A percentile compares a stretch with the other conserved stretches of the same genome.
These are phyloP conservation scores for Kwoniella botswanensis DNA, from an alignment of 768 basidiomycete species.

Conservation along the genomic window DNA sequence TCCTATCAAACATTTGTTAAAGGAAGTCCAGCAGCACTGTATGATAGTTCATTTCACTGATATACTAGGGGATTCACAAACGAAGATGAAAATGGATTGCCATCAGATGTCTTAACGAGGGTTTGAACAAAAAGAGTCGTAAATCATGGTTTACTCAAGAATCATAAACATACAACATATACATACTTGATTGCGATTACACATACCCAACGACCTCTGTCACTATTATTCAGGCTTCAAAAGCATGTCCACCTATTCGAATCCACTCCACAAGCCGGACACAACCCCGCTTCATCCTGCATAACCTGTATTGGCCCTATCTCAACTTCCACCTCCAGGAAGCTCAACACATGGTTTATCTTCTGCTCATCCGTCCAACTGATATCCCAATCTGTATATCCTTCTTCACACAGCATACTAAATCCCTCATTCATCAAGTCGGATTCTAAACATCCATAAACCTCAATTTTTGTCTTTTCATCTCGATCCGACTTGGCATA, in stretches of 20 bases:
- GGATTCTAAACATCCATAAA: not conserved
- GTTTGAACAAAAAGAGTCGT: too few relatives aligned
- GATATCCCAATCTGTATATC: not conserved
- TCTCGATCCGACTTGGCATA: not conserved
- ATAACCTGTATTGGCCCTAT: not conserved
- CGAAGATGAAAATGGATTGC: too few relatives aligned
- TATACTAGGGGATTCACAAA: not conserved
- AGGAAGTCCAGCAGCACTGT: too few relatives aligned
- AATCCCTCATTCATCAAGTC: conserved; percentile 6
- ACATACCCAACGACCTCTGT: not conserved
- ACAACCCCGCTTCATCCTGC: not conserved
- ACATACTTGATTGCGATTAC: too few relatives aligned
- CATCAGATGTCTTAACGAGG: too few relatives aligned
- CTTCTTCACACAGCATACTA: not conserved
- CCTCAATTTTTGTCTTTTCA: conserved; percentile 3
- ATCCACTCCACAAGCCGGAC: conserved; percentile 16
- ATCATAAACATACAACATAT: not conserved
- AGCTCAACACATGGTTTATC: not conserved
- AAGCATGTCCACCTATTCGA: not conserved
- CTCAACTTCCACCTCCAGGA: not conserved
- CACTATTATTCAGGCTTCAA: not conserved
- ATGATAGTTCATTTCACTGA: not conserved
- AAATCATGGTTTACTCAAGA: too few relatives aligned
- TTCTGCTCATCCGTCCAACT: not conserved
- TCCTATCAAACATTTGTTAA: too few relatives aligned